Percentiles rank a stretch among this genome's conserved stretches.
phyloP scores from a whole-genome alignment of 805 yeast genomes.

The Kodamaea neixiangensis region DNA sequence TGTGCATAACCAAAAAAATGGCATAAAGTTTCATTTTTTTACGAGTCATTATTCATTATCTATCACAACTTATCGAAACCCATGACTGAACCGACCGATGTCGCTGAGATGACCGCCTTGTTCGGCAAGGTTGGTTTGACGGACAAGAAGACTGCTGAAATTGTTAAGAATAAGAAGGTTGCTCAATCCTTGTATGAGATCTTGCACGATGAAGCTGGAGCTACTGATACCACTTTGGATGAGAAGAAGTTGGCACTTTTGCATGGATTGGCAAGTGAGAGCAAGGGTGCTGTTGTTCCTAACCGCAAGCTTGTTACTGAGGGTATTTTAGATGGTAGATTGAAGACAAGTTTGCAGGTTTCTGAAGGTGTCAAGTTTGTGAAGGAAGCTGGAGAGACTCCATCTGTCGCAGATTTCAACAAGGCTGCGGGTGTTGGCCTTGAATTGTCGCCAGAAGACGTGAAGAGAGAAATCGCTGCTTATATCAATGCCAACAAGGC shows the following conservation, averaged over 20 bases:
- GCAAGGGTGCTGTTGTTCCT: constrained; percentile 58
- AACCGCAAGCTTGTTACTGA: constrained; percentile 54
- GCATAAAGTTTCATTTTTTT: neutral
- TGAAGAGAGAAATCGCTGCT: constrained; percentile 53
- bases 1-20: neutral
- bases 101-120: constrained; percentile 31
- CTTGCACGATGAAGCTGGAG: constrained; percentile 42
- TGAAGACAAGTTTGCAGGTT: constrained; percentile 72
- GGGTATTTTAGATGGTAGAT: constrained; percentile 63
- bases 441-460: constrained; percentile 65
- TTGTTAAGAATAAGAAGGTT: constrained; percentile 83
- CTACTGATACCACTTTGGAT: constrained; percentile 41
- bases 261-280: constrained; percentile 74
- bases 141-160: constrained; percentile 76
- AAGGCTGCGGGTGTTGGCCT: constrained; percentile 78
- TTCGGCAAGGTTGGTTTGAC: constrained; percentile 61
- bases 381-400: constrained; percentile 44
- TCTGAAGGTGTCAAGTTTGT: constrained; percentile 79
- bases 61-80: neutral
- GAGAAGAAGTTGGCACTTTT: constrained; percentile 64
- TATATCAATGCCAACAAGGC: constrained; percentile 62
- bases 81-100: constrained; percentile 5
- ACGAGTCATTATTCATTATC: neutral
- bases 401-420: constrained; percentile 50
- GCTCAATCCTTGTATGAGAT: constrained; percentile 66